Conservation (phyloP, 371 early-diverging fungal species). For the Circinella minor region DNA sequence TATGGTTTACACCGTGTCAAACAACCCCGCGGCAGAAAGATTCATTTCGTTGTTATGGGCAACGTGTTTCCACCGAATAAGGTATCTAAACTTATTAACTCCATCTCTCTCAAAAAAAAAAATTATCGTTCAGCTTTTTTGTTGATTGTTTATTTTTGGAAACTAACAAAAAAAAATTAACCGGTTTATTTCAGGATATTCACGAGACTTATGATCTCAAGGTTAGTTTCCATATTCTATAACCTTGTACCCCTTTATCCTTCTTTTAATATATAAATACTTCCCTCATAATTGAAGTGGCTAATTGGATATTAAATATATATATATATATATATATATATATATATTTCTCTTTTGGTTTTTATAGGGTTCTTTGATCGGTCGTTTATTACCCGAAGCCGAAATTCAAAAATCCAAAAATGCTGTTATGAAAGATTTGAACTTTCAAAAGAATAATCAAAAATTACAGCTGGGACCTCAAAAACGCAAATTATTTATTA, state of each 20-base stretch:
- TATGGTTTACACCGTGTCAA: conserved; percentile 97
- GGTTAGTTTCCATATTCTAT: conserved; percentile 34
- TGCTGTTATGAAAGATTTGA: conserved; percentile 94
- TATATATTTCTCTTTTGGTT: neutral
- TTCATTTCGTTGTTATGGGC: conserved; percentile 99
- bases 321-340: neutral
- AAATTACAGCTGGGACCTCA: conserved; percentile 85
- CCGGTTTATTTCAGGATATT: conserved; percentile 67
- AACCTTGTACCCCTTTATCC: too few relatives aligned
- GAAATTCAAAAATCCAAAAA: conserved; percentile 80
- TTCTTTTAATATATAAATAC: too few relatives aligned
- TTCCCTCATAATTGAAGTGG: too few relatives aligned
- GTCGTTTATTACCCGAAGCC: conserved; percentile 79
- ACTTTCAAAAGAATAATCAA: conserved; percentile 84
- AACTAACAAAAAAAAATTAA: neutral
- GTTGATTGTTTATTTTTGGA: conserved; percentile 10
- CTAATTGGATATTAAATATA: too few relatives aligned
- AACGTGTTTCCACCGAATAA: conserved; percentile 96
- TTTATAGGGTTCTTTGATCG: conserved; percentile 75
- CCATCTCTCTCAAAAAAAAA: neutral
- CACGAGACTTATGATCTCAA: conserved; percentile 97
- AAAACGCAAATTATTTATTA: conserved; percentile 80
- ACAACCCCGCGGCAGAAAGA: conserved; percentile 88
- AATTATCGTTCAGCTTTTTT: neutral
- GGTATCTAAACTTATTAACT: neutral